Percentiles rank a stretch among this genome's conserved stretches.
phyloP scores from a whole-genome alignment of 2,329 filamentous ascomycete species.

The Rhytidhysteron rufulum region DNA sequence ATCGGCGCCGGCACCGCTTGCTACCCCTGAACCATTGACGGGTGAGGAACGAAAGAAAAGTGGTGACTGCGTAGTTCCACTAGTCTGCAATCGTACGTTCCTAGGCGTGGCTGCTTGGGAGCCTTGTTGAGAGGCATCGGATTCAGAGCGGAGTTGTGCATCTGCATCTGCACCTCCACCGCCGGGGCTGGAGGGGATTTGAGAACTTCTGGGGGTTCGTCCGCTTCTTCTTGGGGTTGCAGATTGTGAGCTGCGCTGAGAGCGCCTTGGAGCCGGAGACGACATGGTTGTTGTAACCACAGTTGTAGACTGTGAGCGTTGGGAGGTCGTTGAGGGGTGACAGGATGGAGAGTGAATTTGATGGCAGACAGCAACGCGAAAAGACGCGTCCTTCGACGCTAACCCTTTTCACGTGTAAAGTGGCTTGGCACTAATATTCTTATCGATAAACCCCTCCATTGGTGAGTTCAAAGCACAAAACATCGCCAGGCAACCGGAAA shows the following conservation, averaged over 20 bases:
- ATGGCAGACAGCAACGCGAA: not conserved
- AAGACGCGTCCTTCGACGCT: slow-evolving; percentile 17
- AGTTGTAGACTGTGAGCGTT: slow-evolving; percentile 4
- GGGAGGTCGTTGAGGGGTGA: slow-evolving; percentile 10
- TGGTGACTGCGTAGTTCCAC: slow-evolving; percentile 65
- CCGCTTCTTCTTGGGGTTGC: slow-evolving; percentile 53
- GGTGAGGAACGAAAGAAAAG: slow-evolving; percentile 70
- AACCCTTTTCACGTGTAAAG: slow-evolving; percentile 15
- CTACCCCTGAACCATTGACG: slow-evolving; percentile 36
- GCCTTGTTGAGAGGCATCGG: slow-evolving; percentile 32
- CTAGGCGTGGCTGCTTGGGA: slow-evolving; percentile 45
- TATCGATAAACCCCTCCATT: not conserved
- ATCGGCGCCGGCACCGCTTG: slow-evolving; percentile 38
- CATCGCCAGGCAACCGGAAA: slow-evolving; percentile 1
- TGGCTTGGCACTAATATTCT: slow-evolving; percentile 8
- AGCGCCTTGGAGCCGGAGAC: slow-evolving; percentile 56
- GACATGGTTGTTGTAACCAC: slow-evolving; percentile 57
- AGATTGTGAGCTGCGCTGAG: slow-evolving; percentile 52
- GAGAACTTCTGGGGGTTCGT: slow-evolving; percentile 52
- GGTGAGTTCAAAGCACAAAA: not conserved
- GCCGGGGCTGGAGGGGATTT: slow-evolving; percentile 52
- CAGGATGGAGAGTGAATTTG: slow-evolving; percentile 4
- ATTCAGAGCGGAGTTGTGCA: slow-evolving; percentile 41
- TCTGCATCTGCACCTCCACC: slow-evolving; percentile 35
- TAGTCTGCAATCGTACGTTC: slow-evolving; percentile 39